Evolutionary conservation across 73 alveolate genomes (phyloP), one percentile per base, ranked within the genome.

Genomic region (Breviolum minutum): DNA sequence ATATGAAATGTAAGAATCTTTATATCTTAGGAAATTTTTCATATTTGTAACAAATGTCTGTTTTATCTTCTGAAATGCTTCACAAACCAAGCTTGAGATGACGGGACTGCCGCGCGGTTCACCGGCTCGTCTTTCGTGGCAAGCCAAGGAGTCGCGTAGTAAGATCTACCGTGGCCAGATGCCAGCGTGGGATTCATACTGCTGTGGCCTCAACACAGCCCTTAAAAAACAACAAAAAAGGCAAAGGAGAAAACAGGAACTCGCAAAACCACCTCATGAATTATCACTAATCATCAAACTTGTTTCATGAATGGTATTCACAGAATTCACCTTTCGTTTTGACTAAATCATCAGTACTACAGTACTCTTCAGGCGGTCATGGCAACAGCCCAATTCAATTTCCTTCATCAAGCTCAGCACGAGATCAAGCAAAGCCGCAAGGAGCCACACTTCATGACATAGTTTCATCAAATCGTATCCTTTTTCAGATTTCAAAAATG

Each of bases 381-480:
- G 6, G n/a, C n/a, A 22, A 68, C 87, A 27, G 71, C 90, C 71
- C 24, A 81, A 60, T 19, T 8, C 70, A 54, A 10, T 16, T 10
- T 81, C 69, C 17, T 54, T 83, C 61, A 83, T 20, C 62, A 83
- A 83, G 92, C 76, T 22, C 61, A 13, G 69, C 76, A 60, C 92
- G 92, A 83, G 92, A 83, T 83, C 92, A 83, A 83, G 92, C 92
- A 12, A 26, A 83, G 92, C 90, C 54, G 88, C 88, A 80, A 40
- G 27, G 29, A 81, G 90, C 71, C 70, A 81, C 90, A 17, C 64
- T 29, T 68, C 77, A 17, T 68, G 77, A 4, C 54, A 40, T 40
- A 40, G 54, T 14, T 68, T 22, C 8, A 68, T 68, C 77, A 68
- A 68, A 22, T 68, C 6, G n/a, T 6, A 17, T 17, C 77, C 77